phyloP scores from a whole-genome alignment of 495 filamentous ascomycete species.

The Rhizodiscina lignyota region DNA sequence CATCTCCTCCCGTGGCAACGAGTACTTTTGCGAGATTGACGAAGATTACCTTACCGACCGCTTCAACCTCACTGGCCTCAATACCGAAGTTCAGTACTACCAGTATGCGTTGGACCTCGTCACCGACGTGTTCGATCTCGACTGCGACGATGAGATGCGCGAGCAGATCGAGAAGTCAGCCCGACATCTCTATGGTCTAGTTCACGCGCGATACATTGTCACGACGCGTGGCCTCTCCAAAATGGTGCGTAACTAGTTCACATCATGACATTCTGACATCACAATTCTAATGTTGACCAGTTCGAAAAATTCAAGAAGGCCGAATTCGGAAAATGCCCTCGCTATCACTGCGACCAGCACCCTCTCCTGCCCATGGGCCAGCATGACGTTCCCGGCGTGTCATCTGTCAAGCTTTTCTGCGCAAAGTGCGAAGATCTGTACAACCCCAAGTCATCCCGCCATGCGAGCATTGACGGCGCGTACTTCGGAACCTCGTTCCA shows the following conservation, averaged over 20 bases:
- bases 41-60: slow-evolving; percentile 97
- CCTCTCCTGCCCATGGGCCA: slow-evolving; percentile 87
- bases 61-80: slow-evolving; percentile 94
- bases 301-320: slow-evolving; percentile 97
- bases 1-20: slow-evolving; percentile 91
- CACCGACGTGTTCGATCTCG: slow-evolving; percentile 98
- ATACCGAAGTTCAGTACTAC: slow-evolving; percentile 95
- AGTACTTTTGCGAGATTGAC: slow-evolving; percentile 99
- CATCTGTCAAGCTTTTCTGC: slow-evolving; percentile 92
- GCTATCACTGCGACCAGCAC: slow-evolving; percentile 82
- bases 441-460: slow-evolving; percentile 95
- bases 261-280: background rate
- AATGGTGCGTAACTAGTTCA: slow-evolving; percentile 52
- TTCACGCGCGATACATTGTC: slow-evolving; percentile 94
- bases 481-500: slow-evolving; percentile 98
- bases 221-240: slow-evolving; percentile 87
- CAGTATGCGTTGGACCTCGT: slow-evolving; percentile 98
- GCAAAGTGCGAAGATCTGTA: slow-evolving; percentile 95
- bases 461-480: slow-evolving; percentile 87
- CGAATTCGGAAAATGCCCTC: slow-evolving; percentile 96
- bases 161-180: slow-evolving; percentile 98
- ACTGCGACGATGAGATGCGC: slow-evolving; percentile 94
- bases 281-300: slow-evolving; percentile 28
- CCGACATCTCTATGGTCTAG: slow-evolving; percentile 86
- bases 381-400: slow-evolving; percentile 67